Conservation (phyloP, 768 basidiomycete genomes). For the Xerocomellus chrysenteron region DNA sequence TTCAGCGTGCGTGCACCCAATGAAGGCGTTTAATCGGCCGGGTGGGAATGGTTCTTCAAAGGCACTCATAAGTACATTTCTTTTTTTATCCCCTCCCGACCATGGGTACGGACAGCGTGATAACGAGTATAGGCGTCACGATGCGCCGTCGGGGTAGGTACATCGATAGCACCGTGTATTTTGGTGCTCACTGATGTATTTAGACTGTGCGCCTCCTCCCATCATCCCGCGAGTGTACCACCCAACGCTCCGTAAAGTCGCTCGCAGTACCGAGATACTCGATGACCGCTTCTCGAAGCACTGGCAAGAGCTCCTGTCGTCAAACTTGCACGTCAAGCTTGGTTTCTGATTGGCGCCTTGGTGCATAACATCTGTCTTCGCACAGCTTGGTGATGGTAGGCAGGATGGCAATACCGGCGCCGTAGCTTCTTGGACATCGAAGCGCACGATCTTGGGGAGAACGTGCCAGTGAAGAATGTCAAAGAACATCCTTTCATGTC, state of each 20-base stretch:
- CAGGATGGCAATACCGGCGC: constrained; percentile 72
- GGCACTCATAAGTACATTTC: too few relatives aligned
- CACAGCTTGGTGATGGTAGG: constrained; percentile 84
- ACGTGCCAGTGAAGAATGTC: constrained; percentile 88
- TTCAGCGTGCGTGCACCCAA: too few relatives aligned
- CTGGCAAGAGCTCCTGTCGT: constrained; percentile 52
- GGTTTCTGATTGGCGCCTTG: constrained; percentile 52
- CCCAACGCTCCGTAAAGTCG: constrained; percentile 78
- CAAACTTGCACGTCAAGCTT: constrained; percentile 61
- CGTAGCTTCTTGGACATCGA: constrained; percentile 66
- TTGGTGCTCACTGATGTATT: too few relatives aligned
- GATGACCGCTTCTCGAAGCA: constrained; percentile 62
- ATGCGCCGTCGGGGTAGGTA: too few relatives aligned
- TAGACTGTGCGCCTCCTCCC: too few relatives aligned
- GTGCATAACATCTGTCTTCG: constrained; percentile 70
- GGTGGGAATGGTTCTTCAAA: too few relatives aligned
- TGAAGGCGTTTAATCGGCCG: too few relatives aligned
- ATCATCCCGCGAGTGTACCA: too few relatives aligned
- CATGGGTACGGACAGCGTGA: too few relatives aligned
- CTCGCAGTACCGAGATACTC: constrained; percentile 70
- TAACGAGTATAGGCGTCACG: too few relatives aligned
- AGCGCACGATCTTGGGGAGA: constrained; percentile 68
- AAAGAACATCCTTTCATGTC: constrained; percentile 85
- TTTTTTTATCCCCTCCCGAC: too few relatives aligned
- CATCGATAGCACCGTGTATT: too few relatives aligned